Percentiles rank a stretch among this genome's conserved stretches.
phyloP scores from a whole-genome alignment of 2,329 filamentous ascomycete genomes.

The Metarhizium anisopliae region DNA sequence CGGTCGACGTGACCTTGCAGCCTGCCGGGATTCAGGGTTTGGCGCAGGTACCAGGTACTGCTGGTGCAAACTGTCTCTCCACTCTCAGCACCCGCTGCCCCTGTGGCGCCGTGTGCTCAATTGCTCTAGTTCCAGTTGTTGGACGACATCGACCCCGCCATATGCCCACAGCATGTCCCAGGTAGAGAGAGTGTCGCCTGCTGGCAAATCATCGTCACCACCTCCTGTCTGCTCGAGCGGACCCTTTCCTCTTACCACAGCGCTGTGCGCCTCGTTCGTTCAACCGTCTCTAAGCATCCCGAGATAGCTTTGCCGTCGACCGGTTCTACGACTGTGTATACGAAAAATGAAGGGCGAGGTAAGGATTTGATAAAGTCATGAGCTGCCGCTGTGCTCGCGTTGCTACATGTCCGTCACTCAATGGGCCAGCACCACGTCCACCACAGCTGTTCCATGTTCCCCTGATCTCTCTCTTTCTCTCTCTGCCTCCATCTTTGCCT shows the following conservation, averaged over 20 bases:
- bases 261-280: slow-evolving; percentile 26
- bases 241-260: slow-evolving; percentile 13
- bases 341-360: slow-evolving; percentile 48
- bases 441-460: neutral
- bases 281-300: neutral
- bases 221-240: slow-evolving; percentile 11
- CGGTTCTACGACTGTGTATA: slow-evolving; percentile 11
- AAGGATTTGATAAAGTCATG: slow-evolving; percentile 19
- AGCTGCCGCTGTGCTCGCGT: neutral
- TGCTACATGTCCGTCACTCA: neutral
- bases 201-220: slow-evolving; percentile 24
- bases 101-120: slow-evolving; percentile 1
- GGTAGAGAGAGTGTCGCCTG: neutral
- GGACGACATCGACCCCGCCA: neutral
- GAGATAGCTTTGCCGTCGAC: slow-evolving; percentile 8
- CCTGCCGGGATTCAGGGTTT: too few species aligned
- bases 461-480: neutral
- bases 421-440: neutral
- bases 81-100: slow-evolving; percentile 1
- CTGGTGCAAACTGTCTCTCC: neutral
- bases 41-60: slow-evolving; percentile 4
- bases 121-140: neutral
- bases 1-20: slow-evolving; percentile 2
- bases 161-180: neutral
- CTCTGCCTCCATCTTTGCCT: neutral